Conservation (phyloP, 2,329 filamentous ascomycete genomes). For the Lojkania enalia region DNA sequence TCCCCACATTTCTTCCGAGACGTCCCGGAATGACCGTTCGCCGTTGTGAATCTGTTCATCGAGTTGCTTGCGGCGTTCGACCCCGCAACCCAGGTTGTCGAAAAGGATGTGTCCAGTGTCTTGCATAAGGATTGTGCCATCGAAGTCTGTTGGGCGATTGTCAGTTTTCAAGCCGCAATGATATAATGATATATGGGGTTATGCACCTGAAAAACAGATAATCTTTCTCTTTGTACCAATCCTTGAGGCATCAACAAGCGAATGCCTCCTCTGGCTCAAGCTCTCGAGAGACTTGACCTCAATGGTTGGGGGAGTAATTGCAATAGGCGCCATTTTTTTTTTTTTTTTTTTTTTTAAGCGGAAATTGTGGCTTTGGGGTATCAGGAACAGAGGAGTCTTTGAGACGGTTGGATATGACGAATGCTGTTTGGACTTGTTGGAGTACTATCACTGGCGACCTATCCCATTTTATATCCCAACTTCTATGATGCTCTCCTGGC, state of each 20-base stretch:
- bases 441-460: too few relatives aligned
- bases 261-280: conserved; percentile 20
- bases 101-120: conserved; percentile 68
- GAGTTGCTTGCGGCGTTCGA: conserved; percentile 57
- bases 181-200: conserved; percentile 7
- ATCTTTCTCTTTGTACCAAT: conserved; percentile 58
- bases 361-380: too few relatives aligned
- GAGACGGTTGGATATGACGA: too few relatives aligned
- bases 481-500: conserved; percentile 5
- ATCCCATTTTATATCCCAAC: conserved; percentile 15
- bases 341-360: too few relatives aligned
- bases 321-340: conserved; percentile 34
- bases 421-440: too few relatives aligned
- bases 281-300: conserved; percentile 23
- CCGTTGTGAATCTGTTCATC: conserved; percentile 67
- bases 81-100: conserved; percentile 66
- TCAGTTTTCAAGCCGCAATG: background rate
- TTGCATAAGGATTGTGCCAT: conserved; percentile 73
- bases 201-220: conserved; percentile 61
- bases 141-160: conserved; percentile 63
- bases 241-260: conserved; percentile 21
- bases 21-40: conserved; percentile 68
- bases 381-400: too few relatives aligned
- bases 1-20: conserved; percentile 74
- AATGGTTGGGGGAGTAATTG: conserved; percentile 31